A percentile compares a stretch with the other conserved stretches of the same genome.
Conservation (phyloP, 805 yeast genomes). For the Pichia eremophila region DNA sequence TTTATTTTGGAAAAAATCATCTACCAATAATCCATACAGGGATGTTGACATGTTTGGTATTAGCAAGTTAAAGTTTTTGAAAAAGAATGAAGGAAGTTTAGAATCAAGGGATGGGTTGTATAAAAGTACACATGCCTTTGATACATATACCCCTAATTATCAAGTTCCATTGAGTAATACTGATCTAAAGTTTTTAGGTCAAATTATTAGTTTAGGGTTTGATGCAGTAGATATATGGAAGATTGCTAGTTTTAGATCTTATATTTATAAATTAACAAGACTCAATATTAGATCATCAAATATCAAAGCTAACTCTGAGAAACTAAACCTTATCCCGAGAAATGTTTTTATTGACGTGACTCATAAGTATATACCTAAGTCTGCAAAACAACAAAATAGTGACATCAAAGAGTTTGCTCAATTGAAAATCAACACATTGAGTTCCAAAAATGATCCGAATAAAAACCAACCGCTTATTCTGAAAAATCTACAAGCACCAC, state of each 20-base stretch:
- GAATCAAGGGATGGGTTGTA: neutral
- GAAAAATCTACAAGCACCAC: neutral
- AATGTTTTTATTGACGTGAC: slow-evolving; percentile 42
- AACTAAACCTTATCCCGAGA: slow-evolving; percentile 33
- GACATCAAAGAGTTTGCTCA: neutral
- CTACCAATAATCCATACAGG: slow-evolving; percentile 5
- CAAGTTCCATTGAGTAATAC: slow-evolving; percentile 51
- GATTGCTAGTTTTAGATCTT: slow-evolving; percentile 57
- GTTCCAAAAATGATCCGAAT: neutral
- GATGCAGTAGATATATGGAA: slow-evolving; percentile 75
- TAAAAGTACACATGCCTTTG: slow-evolving; percentile 1
- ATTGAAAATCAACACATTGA: neutral
- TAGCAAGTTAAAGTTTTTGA: slow-evolving; percentile 27
- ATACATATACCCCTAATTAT: slow-evolving; percentile 30
- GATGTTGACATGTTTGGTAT: slow-evolving; percentile 38
- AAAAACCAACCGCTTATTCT: neutral
- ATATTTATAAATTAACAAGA: slow-evolving; percentile 51
- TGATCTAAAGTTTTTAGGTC: slow-evolving; percentile 66
- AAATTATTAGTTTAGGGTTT: slow-evolving; percentile 65
- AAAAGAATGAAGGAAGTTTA: slow-evolving; percentile 11
- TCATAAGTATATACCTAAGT: slow-evolving; percentile 15
- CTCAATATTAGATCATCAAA: slow-evolving; percentile 10
- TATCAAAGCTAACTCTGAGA: neutral
- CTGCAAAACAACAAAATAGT: neutral
- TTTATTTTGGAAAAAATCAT: slow-evolving; percentile 65